Percentiles rank a stretch among this genome's conserved stretches.
Conservation (phyloP, 192 early-diverging fungal genomes). For the Fimicolochytrium jonesii region DNA sequence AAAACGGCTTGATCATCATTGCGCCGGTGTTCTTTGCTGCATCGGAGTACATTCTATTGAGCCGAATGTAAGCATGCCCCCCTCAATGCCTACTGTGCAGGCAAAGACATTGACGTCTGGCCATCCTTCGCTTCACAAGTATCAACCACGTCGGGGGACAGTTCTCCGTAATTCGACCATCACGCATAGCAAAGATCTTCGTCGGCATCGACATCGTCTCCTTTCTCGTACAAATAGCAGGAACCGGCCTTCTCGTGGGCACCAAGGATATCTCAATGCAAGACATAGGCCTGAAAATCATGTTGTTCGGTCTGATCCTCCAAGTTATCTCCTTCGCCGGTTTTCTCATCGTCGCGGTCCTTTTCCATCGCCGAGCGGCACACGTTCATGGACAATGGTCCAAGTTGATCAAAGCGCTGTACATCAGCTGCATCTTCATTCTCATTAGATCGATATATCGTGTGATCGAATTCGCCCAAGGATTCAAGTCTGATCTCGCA, state of each 20-base stretch:
- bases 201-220: constrained; percentile 19
- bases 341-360: constrained; percentile 16
- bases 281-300: constrained; percentile 3
- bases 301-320: constrained; percentile 23
- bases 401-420: neutral
- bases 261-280: neutral
- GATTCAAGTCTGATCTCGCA: constrained; percentile 21
- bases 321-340: constrained; percentile 21
- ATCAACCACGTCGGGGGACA: constrained; percentile 2
- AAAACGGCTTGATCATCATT: constrained; percentile 19
- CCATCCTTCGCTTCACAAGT: too few species aligned
- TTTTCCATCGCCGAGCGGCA: constrained; percentile 1
- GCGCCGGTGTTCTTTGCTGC: constrained; percentile 28
- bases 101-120: too few species aligned
- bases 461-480: constrained; percentile 27
- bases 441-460: constrained; percentile 23
- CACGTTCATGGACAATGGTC: neutral
- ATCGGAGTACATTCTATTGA: constrained; percentile 20
- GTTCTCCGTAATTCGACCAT: constrained; percentile 6
- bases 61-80: constrained; percentile 1
- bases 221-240: constrained; percentile 20
- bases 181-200: constrained; percentile 21
- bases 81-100: too few species aligned
- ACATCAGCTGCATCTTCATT: neutral
- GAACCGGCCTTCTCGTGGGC: constrained; percentile 20